Conservation (phyloP, 352 stramenopile species). For the Phytophthora citricola region DNA sequence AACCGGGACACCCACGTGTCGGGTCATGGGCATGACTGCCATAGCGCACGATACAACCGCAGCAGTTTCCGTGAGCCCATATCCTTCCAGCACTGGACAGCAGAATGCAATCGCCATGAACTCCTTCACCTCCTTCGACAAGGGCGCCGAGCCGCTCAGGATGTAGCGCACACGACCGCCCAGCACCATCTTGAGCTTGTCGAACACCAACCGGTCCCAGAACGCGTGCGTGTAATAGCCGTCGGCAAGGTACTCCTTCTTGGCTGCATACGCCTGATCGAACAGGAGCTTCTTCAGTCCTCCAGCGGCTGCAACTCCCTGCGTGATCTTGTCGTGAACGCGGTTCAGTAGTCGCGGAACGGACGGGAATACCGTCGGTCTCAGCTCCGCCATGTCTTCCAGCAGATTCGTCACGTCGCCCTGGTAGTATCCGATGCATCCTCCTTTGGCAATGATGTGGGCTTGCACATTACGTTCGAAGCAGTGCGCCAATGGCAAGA, state of each 20-base stretch:
- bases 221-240: slow-evolving; percentile 62
- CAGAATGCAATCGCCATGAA: slow-evolving; percentile 94
- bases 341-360: slow-evolving; percentile 96
- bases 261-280: slow-evolving; percentile 79
- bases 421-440: slow-evolving; percentile 92
- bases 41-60: slow-evolving; percentile 80
- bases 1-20: slow-evolving; percentile 92
- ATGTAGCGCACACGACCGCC: slow-evolving; percentile 91
- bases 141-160: slow-evolving; percentile 91
- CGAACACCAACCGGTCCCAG: slow-evolving; percentile 95
- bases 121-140: slow-evolving; percentile 91
- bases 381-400: slow-evolving; percentile 91
- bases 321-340: slow-evolving; percentile 94
- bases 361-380: slow-evolving; percentile 91
- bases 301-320: slow-evolving; percentile 70
- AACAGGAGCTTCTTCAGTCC: slow-evolving; percentile 93
- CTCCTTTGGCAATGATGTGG: slow-evolving; percentile 68
- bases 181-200: slow-evolving; percentile 92
- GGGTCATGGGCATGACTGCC: slow-evolving; percentile 47
- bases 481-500: slow-evolving; percentile 95
- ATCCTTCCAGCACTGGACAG: slow-evolving; percentile 92
- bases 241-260: slow-evolving; percentile 61
- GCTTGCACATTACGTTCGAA: slow-evolving; percentile 88
- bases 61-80: slow-evolving; percentile 94
- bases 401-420: slow-evolving; percentile 90